Base-by-base conservation (phyloP, 2,329 filamentous ascomycete genomes). In the Ophiostoma pallidulum region DNA sequence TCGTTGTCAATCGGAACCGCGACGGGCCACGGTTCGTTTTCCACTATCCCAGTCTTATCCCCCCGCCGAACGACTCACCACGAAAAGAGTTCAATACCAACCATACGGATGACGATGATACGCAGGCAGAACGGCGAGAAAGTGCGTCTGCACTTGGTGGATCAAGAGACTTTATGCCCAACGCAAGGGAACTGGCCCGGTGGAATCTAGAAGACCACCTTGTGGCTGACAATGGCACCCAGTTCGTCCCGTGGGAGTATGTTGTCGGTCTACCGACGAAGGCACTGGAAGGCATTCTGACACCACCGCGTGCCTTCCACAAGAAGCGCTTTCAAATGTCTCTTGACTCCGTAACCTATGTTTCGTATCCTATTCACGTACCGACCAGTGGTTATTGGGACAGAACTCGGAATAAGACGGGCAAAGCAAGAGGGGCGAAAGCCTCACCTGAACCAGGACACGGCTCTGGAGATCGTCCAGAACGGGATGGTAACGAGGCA, bases 21-120 rank as follows among this genome's bases (percentile, higher is more conserved):
- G 84, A 86, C 57, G 87, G 88, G 14, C 85, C 88, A 24, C 79
- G 81, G 54, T 84, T 92, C 58, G 84, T 92, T 58, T 94, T 90
- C 64, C 86, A 94, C 64, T 92, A 92, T 59, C 88, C 88, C n/a
- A 75, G 81, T n/a, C 63, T 68, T 40, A 70, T 77, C 37, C 60
- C 60, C 8, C 61, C 57, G 65, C 69, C 58, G 64, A 71, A 54
- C 29, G 58, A 61, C 19, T 54, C 48, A 9, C 40, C 46, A 9
- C 49, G 42, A 9, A 37, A 59, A 41, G 53, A 61, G 19, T 57
- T 64, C 45, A 59, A 59, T 22, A 59, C 59, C 18, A 62, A 63
- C 24, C 61, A 62, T n/a, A 55, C 62, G 12, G 71, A 77, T 41
- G 66, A 74, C 20, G 75, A 79, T 44, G 76, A 79, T 52, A 62